Evolutionary conservation across 768 basidiomycete species (phyloP), one percentile per base, ranked within the genome.

Genomic region (Vararia minispora): DNA sequence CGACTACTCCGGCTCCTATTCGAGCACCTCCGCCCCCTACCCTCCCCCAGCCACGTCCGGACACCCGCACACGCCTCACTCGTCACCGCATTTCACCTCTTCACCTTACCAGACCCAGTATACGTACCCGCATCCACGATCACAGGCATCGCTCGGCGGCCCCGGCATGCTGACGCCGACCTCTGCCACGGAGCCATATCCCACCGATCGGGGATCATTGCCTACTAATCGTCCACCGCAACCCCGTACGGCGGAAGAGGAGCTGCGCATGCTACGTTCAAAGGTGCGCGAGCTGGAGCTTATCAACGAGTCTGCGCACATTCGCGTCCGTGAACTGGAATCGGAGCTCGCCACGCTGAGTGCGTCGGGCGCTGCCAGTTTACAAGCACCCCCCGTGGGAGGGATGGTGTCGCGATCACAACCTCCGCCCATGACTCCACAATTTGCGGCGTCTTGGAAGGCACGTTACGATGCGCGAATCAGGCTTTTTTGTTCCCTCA

Each of bases 401-500:
- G 55, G 54, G 9, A 51, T 58, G n/a, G 57, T 59, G 3, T 48
- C 57, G 4, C 53, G 55, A 9, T 27, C 43, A 11, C 56, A 48
- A 10, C 57, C 62, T 5, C 59, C 65, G 0, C 52, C 61, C 7
- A 63, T 67, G 10, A 50, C 71, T 12, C 42, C 53, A 4, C 48
- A 64, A 14, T 78, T 81, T 61, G 67, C 75, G 32, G 59, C 65
- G 21, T 66, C 73, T 3, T 88, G 86, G 86, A 71, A 69, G 33
- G 63, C 67, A 7, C 79, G 86, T 41, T 88, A 83, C 1, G 77
- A 83, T 16, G 72, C 79, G 5, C 80, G 87, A 26, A 62, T 66
- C 46, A 73, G 73, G 39, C 64, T 74, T 30, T 81, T 78, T 59
- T 90, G 86, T 56, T 81, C 85, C 3, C 64, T 84, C 22, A 89